Conservation (phyloP, 768 basidiomycete genomes). For the Podaxis sp. region DNA sequence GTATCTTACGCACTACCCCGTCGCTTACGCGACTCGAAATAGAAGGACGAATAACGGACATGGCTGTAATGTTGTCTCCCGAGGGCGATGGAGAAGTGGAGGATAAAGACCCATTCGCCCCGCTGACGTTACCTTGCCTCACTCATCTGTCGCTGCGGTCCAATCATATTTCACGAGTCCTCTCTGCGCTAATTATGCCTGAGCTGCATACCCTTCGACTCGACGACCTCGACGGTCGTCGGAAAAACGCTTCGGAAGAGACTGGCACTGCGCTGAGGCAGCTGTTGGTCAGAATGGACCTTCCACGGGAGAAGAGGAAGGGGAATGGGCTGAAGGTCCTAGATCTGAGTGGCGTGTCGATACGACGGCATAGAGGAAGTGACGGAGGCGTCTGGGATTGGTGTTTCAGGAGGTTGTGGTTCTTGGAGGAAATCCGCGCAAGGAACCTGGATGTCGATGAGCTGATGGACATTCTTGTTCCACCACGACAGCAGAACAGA, state of each 20-base stretch:
- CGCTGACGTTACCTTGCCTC: conserved; percentile 14
- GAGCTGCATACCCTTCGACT: conserved; percentile 24
- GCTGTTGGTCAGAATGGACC: conserved; percentile 28
- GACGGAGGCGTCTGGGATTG: conserved; percentile 23
- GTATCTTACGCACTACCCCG: conserved; percentile 16
- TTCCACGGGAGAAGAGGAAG: conserved; percentile 6
- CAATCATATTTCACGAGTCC: conserved; percentile 29
- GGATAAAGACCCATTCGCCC: background rate
- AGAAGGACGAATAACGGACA: background rate
- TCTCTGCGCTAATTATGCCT: conserved; percentile 27
- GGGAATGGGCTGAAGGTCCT: background rate
- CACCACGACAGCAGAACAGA: background rate
- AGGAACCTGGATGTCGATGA: background rate
- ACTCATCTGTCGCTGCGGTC: conserved; percentile 25
- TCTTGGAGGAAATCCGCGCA: conserved; percentile 12
- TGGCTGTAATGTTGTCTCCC: background rate
- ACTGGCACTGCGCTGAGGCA: conserved; percentile 22
- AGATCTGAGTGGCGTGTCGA: background rate
- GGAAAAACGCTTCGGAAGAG: conserved; percentile 22
- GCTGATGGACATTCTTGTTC: background rate
- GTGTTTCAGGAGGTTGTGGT: conserved; percentile 26
- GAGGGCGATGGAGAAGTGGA: background rate
- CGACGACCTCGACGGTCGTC: conserved; percentile 31
- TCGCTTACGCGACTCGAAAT: conserved; percentile 17
- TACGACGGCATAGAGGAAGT: background rate